A percentile compares a stretch with the other conserved stretches of the same genome.
phyloP scores from a whole-genome alignment of 805 yeast species.

The Saccharomycopsis vini region DNA sequence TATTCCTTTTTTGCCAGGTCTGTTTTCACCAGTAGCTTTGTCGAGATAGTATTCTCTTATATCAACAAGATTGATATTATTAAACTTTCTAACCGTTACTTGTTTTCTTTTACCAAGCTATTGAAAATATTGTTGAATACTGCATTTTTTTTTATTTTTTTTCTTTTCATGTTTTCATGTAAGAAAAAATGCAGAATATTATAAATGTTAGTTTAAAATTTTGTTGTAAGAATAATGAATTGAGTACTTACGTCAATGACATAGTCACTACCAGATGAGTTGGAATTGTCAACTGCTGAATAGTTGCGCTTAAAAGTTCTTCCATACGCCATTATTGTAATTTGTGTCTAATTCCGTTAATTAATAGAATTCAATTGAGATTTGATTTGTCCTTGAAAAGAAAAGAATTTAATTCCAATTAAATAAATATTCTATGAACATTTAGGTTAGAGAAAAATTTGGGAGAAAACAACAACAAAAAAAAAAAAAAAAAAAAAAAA shows the following conservation, averaged over 20 bases:
- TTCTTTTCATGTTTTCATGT: neutral
- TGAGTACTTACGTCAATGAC: neutral
- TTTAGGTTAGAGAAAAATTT: no score
- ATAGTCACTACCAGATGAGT: neutral
- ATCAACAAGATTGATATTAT: conserved; percentile 60
- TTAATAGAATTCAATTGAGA: no score
- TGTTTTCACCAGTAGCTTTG: conserved; percentile 45
- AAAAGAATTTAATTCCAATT: no score
- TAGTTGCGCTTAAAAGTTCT: conserved; percentile 4
- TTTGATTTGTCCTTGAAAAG: no score
- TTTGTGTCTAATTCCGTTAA: no score
- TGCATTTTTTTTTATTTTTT: neutral
- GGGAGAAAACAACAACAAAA: no score
- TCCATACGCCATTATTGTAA: conserved; percentile 4
- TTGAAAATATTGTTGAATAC: neutral
- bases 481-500: no score
- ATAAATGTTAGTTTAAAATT: no score
- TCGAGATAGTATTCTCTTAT: conserved; percentile 75
- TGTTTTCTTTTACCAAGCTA: conserved; percentile 52
- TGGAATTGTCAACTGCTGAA: neutral
- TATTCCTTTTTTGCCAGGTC: conserved; percentile 78
- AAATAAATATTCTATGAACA: no score
- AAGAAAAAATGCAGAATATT: neutral
- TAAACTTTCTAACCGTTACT: conserved; percentile 65
- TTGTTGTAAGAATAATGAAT: neutral